Evolutionary conservation across 306 rosid species (phyloP).

Genomic region (Fragaria nilgerrensis): DNA sequence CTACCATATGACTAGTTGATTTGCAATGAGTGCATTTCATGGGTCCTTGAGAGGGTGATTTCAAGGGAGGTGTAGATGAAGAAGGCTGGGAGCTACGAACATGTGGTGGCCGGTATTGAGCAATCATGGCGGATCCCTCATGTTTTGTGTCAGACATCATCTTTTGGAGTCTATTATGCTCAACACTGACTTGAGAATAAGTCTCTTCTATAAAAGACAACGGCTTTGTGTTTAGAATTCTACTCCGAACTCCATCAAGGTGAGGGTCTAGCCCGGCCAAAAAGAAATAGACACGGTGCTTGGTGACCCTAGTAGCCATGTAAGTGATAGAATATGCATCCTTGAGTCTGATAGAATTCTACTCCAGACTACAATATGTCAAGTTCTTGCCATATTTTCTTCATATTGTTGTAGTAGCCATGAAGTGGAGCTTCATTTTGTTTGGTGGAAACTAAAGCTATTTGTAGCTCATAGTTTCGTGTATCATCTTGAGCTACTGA

Average conservation of each 20-base stretch:
- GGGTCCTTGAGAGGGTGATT: neutral
- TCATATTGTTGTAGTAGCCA: no score
- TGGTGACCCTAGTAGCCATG: neutral
- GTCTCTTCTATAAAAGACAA: neutral
- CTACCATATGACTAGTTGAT: neutral
- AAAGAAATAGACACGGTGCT: neutral
- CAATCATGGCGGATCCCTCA: neutral
- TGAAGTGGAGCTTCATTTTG: no score
- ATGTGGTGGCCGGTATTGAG: neutral
- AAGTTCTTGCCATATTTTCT: no score
- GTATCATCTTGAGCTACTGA: no score
- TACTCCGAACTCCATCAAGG: neutral
- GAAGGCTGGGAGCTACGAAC: neutral
- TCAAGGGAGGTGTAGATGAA: neutral
- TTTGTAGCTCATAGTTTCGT: no score
- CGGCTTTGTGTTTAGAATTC: neutral
- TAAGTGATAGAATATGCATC: neutral
- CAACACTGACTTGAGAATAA: neutral
- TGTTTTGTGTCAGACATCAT: neutral
- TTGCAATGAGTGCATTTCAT: neutral
- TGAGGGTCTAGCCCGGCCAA: neutral
- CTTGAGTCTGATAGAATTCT: neutral
- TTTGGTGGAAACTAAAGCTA: no score
- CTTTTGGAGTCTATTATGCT: neutral
- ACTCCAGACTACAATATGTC: no score